These are phyloP conservation scores for Coccomyxa sp. DNA, from an alignment of 139 green algal genomes.

Conservation along the genomic window DNA sequence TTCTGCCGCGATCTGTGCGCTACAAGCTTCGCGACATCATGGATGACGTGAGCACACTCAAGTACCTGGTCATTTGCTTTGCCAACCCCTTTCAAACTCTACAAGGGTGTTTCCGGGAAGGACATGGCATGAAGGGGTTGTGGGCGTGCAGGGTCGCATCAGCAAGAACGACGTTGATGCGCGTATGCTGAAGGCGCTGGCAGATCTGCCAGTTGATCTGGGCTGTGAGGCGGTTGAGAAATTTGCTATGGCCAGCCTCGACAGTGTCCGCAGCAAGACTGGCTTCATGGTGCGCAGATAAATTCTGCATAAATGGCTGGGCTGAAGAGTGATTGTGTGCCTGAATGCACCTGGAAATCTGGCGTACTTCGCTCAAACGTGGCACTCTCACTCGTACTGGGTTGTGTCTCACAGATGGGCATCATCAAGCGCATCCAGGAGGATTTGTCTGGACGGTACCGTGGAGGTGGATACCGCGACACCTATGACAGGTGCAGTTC, in stretches of 20 bases:
- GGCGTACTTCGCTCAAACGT: not conserved
- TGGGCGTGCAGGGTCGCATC: constrained; percentile 30
- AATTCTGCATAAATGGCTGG: not conserved
- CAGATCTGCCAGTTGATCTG: constrained; percentile 30
- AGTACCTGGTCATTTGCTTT: not conserved
- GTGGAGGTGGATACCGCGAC: not conserved
- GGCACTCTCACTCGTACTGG: not conserved
- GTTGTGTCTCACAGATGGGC: constrained; percentile 29
- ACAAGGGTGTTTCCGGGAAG: too few relatives aligned
- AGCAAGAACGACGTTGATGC: constrained; percentile 35
- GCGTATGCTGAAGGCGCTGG: constrained; percentile 39
- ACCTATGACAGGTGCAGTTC: not conserved
- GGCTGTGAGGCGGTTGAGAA: constrained; percentile 41
- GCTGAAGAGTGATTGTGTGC: not conserved
- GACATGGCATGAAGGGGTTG: too few relatives aligned
- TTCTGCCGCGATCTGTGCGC: constrained; percentile 34
- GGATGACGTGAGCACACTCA: constrained; percentile 23
- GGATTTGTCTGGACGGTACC: constrained; percentile 9
- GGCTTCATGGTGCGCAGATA: constrained; percentile 46
- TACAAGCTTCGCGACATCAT: constrained; percentile 40
- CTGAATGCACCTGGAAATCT: not conserved
- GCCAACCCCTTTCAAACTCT: not conserved
- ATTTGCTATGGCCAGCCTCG: constrained; percentile 30
- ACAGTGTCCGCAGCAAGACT: constrained; percentile 42
- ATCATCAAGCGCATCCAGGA: constrained; percentile 53